phyloP scores from a whole-genome alignment of 2,329 filamentous ascomycete species.

The Albifimbria verrucaria region DNA sequence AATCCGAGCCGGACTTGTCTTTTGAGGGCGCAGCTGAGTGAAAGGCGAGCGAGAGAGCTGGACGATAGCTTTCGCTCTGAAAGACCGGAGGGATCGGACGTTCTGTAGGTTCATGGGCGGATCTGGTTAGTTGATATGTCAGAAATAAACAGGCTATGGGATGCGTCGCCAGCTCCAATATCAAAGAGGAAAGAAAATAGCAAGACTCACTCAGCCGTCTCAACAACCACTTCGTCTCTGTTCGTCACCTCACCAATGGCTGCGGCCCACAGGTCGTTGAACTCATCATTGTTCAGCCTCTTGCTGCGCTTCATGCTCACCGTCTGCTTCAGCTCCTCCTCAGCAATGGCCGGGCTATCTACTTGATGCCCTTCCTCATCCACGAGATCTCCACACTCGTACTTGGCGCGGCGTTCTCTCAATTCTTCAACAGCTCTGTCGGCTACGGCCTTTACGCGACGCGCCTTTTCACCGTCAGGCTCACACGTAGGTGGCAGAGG shows the following conservation, averaged over 20 bases:
- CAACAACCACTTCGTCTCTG: constrained; percentile 55
- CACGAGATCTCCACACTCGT: constrained; percentile 76
- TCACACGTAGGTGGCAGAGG: constrained; percentile 91
- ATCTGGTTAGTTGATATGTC: constrained; percentile 82
- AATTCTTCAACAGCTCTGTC: constrained; percentile 85
- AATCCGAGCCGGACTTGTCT: constrained; percentile 74
- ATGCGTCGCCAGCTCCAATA: constrained; percentile 14
- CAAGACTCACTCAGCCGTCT: constrained; percentile 50
- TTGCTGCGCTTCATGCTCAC: constrained; percentile 75
- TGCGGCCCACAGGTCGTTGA: constrained; percentile 80
- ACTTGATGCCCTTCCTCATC: constrained; percentile 59
- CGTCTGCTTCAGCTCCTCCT: constrained; percentile 73
- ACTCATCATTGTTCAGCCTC: constrained; percentile 81
- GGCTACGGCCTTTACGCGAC: constrained; percentile 81
- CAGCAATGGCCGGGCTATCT: constrained; percentile 56
- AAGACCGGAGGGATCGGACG: constrained; percentile 60
- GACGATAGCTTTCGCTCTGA: constrained; percentile 66
- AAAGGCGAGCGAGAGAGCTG: constrained; percentile 86
- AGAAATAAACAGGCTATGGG: constrained; percentile 35
- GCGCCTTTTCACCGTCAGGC: constrained; percentile 88
- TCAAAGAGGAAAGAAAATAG: constrained; percentile 10
- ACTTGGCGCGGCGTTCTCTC: constrained; percentile 79
- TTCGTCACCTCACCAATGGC: constrained; percentile 69
- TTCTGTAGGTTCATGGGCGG: constrained; percentile 69
- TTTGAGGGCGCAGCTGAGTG: constrained; percentile 77